Evolutionary conservation across 106 monocot genomes (phyloP), one percentile per base, ranked within the genome.

Genomic region (Allium cepa): DNA sequence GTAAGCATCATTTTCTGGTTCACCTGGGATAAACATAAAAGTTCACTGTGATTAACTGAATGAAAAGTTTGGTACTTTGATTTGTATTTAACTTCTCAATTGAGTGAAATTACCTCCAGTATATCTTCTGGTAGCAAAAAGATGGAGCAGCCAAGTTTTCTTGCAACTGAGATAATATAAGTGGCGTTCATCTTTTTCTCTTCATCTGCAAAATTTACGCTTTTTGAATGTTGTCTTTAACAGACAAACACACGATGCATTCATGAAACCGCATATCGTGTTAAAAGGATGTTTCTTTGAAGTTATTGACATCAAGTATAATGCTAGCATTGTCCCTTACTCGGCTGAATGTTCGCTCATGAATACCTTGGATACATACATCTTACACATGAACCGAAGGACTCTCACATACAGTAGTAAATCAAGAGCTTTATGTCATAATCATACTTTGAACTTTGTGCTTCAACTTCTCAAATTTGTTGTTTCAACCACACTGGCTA

Each of bases 1-100:
- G 94, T 85, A 15, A 94, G 85, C 73, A 94, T 94, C 94, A 94
- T 94, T 75, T 94, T 94, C 75, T 87, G 91, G 75, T 94, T 94
- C 50, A 94, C 94, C 94, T 94, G 79, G 70, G 22, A 14, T 56
- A 62, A 48, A 7, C 0, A 51, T 15, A 71, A 17, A 57, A 8
- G 11, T 27, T 9, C 26, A 11, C 12, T 10, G 61, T 11, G 55
- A 56, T 4, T 49, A 62, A 26, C 17, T 56, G 13, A 10, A 13
- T 49, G 9, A 6, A 12, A 66, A 4, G 18, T 11, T 50, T 26
- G 7, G 11, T 26, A 49, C 59, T 10, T 16, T 47, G 46, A 47
- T 36, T 8, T n/a, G 2, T 16, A 27, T 9, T n/a, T 27, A 4
- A 61, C 47, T 17, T 64, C 9, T 48, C 14, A 8, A 48, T 27